Conservation (phyloP, 2,329 filamentous ascomycete species). For the Exophiala calicioides region DNA sequence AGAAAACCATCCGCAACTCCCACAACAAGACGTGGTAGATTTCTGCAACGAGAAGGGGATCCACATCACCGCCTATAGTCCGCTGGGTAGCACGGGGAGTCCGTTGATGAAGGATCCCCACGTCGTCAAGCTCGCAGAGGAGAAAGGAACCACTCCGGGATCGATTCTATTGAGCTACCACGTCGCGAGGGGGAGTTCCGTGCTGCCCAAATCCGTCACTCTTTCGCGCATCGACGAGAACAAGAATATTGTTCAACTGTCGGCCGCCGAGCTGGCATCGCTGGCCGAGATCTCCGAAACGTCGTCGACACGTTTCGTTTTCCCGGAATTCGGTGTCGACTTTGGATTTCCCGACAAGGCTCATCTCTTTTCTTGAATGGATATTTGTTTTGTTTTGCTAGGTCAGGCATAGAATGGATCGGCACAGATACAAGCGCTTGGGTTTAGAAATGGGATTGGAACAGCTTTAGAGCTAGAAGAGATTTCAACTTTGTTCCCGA, state of each 20-base stretch:
- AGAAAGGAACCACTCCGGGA: conserved; percentile 42
- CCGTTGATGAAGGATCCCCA: conserved; percentile 45
- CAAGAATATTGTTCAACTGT: conserved; percentile 46
- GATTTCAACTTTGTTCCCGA: no score
- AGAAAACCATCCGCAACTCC: conserved; percentile 57
- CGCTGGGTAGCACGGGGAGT: conserved; percentile 54
- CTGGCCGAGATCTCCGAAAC: conserved; percentile 28
- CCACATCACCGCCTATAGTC: conserved; percentile 57
- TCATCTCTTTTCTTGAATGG: no score
- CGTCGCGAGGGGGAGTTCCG: conserved; percentile 29
- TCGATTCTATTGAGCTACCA: conserved; percentile 48
- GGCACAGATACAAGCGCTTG: no score
- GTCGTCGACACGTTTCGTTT: conserved; percentile 24
- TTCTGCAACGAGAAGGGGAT: conserved; percentile 54
- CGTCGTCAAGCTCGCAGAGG: conserved; percentile 44
- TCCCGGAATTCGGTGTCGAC: conserved; percentile 27
- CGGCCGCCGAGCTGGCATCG: conserved; percentile 40
- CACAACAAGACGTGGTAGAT: conserved; percentile 51
- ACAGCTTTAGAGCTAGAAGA: no score
- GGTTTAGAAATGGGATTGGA: no score
- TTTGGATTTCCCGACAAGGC: conserved; percentile 30
- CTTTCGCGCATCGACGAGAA: conserved; percentile 46
- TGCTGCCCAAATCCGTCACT: conserved; percentile 43
- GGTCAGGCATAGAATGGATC: no score
- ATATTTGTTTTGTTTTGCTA: no score